Evolutionary conservation across 306 rosid species (phyloP).

Genomic region (Echinosophora koreensis): DNA sequence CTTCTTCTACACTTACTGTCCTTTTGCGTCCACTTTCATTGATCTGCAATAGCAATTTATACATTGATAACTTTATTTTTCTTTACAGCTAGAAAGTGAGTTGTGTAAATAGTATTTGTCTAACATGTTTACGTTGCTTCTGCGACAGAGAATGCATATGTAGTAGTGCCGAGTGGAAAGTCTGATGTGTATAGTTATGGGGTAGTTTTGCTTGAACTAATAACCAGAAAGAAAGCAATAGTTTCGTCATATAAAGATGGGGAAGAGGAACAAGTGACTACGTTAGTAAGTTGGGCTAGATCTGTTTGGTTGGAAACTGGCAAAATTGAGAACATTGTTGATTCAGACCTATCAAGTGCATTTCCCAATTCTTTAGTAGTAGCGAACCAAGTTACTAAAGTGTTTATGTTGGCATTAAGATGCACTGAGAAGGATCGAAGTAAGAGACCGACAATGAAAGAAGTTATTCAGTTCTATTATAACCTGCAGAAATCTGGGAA

Average conservation of each 20-base stretch:
- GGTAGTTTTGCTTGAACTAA: constrained; percentile 69
- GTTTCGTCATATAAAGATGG: constrained; percentile 30
- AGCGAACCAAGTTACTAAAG: constrained; percentile 50
- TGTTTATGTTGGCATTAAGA: constrained; percentile 52
- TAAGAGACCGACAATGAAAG: constrained; percentile 58
- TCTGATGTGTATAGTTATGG: constrained; percentile 74
- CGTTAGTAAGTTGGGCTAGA: constrained; percentile 54
- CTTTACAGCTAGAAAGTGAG: no score
- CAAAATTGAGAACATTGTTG: constrained; percentile 50
- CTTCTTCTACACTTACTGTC: no score
- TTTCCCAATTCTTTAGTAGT: constrained; percentile 2
- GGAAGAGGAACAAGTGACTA: neutral
- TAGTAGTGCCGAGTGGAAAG: constrained; percentile 45
- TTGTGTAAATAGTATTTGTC: constrained; percentile 8
- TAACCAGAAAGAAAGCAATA: constrained; percentile 64
- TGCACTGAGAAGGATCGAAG: constrained; percentile 57
- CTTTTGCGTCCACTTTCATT: no score
- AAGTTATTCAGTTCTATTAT: constrained; percentile 33
- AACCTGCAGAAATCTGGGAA: no score
- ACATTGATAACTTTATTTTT: no score
- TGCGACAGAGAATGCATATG: constrained; percentile 61
- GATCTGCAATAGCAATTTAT: no score
- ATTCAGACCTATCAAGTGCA: constrained; percentile 56
- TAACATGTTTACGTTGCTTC: neutral
- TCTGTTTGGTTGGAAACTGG: constrained; percentile 50